phyloP scores from a whole-genome alignment of 225 moss, liverwort and hornwort genomes.

The Bryum argenteum region DNA sequence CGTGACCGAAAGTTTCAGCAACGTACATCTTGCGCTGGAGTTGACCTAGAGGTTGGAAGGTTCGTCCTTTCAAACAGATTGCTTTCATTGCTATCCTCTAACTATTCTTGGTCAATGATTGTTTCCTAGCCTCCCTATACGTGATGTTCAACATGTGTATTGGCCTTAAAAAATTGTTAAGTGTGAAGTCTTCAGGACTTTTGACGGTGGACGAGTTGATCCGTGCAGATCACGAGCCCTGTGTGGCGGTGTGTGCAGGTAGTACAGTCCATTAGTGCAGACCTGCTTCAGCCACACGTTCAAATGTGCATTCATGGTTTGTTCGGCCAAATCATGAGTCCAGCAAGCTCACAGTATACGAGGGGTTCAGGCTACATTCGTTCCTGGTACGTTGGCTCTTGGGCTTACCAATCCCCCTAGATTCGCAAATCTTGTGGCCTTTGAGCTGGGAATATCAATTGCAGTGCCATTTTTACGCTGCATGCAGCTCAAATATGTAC shows the following conservation, averaged over 20 bases:
- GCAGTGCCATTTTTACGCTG: neutral
- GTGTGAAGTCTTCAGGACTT: conserved; percentile 3
- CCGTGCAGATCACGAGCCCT: conserved; percentile 43
- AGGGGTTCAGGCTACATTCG: neutral
- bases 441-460: neutral
- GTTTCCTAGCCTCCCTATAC: neutral
- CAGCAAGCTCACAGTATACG: conserved; percentile 12
- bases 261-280: conserved; percentile 34
- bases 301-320: conserved; percentile 14
- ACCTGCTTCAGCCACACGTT: conserved; percentile 25
- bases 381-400: neutral
- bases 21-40: neutral
- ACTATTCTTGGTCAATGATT: neutral
- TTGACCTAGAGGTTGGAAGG: neutral
- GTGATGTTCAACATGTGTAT: neutral
- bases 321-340: conserved; percentile 31
- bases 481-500: neutral
- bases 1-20: neutral
- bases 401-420: neutral
- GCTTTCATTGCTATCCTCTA: neutral
- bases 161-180: neutral
- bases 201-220: conserved; percentile 8
- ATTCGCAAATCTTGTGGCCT: neutral
- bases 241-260: conserved; percentile 39
- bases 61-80: neutral